A percentile compares a stretch with the other conserved stretches of the same genome.
Conservation (phyloP, 2,329 filamentous ascomycete species). For the Biscogniauxia marginata region DNA sequence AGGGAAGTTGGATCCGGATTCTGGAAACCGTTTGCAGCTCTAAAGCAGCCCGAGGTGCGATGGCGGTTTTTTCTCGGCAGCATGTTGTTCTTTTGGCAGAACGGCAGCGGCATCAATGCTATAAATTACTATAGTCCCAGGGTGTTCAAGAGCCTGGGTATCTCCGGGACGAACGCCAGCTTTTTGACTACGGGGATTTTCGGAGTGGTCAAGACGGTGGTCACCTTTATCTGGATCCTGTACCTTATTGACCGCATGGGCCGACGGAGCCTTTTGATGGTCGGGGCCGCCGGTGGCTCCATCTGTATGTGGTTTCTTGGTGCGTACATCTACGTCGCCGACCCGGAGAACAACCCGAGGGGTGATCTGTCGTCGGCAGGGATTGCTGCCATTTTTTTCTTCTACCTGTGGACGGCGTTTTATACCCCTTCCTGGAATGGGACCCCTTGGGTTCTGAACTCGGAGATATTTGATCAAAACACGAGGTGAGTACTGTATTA, state of each 20-base stretch:
- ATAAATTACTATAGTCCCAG: constrained; percentile 64
- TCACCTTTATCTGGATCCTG: constrained; percentile 62
- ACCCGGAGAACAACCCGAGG: constrained; percentile 35
- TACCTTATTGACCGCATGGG: constrained; percentile 61
- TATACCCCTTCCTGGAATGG: constrained; percentile 74
- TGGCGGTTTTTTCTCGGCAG: constrained; percentile 73
- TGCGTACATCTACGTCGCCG: constrained; percentile 54
- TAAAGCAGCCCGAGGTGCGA: constrained; percentile 56
- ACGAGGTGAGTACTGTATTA: constrained; percentile 41
- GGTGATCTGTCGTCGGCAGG: constrained; percentile 39
- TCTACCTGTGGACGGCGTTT: constrained; percentile 71
- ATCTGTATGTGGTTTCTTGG: constrained; percentile 66
- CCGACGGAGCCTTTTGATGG: constrained; percentile 57
- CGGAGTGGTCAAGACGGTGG: constrained; percentile 61
- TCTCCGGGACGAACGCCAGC: constrained; percentile 54
- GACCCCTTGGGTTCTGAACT: constrained; percentile 73
- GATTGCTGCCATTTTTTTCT: constrained; percentile 66
- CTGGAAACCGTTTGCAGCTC: constrained; percentile 68
- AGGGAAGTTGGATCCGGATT: constrained; percentile 67
- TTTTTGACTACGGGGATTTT: constrained; percentile 66
- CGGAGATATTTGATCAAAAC: constrained; percentile 73
- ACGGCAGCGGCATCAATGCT: constrained; percentile 70
- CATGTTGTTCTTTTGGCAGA: constrained; percentile 77
- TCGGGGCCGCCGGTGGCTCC: constrained; percentile 58
- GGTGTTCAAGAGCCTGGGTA: constrained; percentile 63